A percentile compares a stretch with the other conserved stretches of the same genome.
These are phyloP conservation scores for Mixia osmundae DNA, from an alignment of 1,284 basidiomycete genomes.

Conservation along the genomic window DNA sequence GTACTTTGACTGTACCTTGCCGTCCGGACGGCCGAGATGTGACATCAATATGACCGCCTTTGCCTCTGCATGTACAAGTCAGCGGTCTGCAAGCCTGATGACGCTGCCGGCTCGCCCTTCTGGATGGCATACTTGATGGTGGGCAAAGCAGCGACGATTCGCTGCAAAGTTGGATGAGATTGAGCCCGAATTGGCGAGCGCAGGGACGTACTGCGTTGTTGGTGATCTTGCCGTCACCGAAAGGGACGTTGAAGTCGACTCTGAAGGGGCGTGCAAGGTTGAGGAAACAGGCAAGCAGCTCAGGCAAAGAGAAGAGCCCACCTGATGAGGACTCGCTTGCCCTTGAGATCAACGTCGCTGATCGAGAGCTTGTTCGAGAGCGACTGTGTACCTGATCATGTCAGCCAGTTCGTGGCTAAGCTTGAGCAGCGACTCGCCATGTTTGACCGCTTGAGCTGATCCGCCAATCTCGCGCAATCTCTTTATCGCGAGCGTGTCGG, in stretches of 20 bases:
- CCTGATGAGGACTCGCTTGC: conserved; percentile 78
- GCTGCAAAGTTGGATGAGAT: conserved; percentile 28
- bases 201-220: conserved; percentile 59
- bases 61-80: conserved; percentile 34
- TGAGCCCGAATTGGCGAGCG: background rate
- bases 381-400: too few relatives aligned
- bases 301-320: conserved; percentile 1
- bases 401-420: too few relatives aligned
- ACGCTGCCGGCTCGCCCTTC: conserved; percentile 32
- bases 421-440: too few relatives aligned
- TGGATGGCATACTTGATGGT: conserved; percentile 88
- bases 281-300: background rate
- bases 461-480: too few relatives aligned
- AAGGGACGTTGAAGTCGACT: conserved; percentile 94
- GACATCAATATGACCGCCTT: conserved; percentile 82
- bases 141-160: conserved; percentile 86
- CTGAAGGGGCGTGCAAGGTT: conserved; percentile 1
- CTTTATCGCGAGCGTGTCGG: too few relatives aligned
- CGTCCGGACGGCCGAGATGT: conserved; percentile 91
- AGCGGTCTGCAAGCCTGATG: background rate
- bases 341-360: conserved; percentile 71
- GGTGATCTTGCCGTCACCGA: conserved; percentile 65
- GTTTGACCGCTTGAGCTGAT: too few relatives aligned
- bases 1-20: conserved; percentile 69
- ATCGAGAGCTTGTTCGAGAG: conserved; percentile 84